phyloP scores from a whole-genome alignment of 768 basidiomycete species.

The Trametes maxima region DNA sequence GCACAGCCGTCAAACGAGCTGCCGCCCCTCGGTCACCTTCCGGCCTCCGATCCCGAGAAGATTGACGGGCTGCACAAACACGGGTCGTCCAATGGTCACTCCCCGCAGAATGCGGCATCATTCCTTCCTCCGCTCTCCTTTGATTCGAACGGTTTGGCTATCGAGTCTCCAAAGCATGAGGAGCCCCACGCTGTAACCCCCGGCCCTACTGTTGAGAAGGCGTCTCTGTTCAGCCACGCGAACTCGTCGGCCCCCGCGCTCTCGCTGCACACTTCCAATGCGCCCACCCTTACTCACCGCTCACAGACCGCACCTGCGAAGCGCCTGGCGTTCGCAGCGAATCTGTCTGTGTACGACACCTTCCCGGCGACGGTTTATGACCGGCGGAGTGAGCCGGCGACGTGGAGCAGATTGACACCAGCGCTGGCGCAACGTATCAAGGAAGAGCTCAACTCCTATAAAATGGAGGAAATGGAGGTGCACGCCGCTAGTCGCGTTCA shows the following conservation, averaged over 20 bases:
- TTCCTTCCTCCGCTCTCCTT: constrained; percentile 63
- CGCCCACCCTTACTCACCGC: constrained; percentile 65
- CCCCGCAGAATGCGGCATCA: constrained; percentile 24
- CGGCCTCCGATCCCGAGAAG: constrained; percentile 81
- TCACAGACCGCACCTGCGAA: constrained; percentile 71
- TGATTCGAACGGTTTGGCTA: constrained; percentile 40
- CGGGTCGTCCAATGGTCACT: constrained; percentile 38
- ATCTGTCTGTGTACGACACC: constrained; percentile 95
- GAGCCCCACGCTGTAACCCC: constrained; percentile 36
- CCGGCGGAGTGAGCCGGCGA: constrained; percentile 92
- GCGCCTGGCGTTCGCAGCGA: constrained; percentile 85
- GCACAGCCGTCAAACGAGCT: constrained; percentile 51
- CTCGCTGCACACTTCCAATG: constrained; percentile 48
- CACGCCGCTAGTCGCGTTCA: constrained; percentile 91
- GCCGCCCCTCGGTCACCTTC: constrained; percentile 81
- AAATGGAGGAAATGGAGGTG: constrained; percentile 99
- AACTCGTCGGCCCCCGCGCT: constrained; percentile 91
- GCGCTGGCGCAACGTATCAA: constrained; percentile 95
- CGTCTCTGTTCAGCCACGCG: constrained; percentile 74
- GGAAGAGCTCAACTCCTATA: constrained; percentile 97
- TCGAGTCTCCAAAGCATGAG: constrained; percentile 44
- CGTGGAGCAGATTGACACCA: constrained; percentile 95
- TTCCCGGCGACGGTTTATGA: constrained; percentile 92
- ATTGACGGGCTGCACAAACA: constrained; percentile 84
- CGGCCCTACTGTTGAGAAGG: constrained; percentile 43